Evolutionary conservation across 2,329 filamentous ascomycete genomes (phyloP), one percentile per base, ranked within the genome.

Genomic region (Ceratocystis variospora): DNA sequence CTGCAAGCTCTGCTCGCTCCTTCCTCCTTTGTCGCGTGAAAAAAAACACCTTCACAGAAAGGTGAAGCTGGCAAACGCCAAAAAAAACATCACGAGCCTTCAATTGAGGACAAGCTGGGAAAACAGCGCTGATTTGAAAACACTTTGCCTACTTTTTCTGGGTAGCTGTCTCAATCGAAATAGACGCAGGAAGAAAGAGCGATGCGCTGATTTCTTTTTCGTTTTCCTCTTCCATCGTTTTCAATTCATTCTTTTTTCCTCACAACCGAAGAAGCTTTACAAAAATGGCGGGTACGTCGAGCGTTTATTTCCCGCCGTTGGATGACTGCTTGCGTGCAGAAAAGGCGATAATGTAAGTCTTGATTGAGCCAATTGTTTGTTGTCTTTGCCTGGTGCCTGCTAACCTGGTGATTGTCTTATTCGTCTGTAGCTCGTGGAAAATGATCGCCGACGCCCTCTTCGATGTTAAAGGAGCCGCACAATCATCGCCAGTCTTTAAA

Each of bases 281-380:
- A 19, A 61, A 61, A 79, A 91, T 90, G 87, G 87, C 85, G 79
- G 81, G 86, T 76, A 78, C 83, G 73, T 81, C 83, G 73, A 86
- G 88, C 77, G 80, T 83, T 75, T 94, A 92, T 78, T 88, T 95
- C 73, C 90, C 92, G 73, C 85, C 90, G 73, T 81, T 96, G 76
- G 88, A 90, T 76, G 86, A 88, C 74, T 95, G 90, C 78, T 82
- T 97, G 73, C 87, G 84, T 72, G 89, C 90, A 77, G 86, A 93
- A 75, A 83, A 83, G 72, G 82, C 87, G 74, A 80, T 96, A 72
- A 82, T 96, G 88, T 96, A 81, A 75, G 86, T 80, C 70, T 63
- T n/a, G 37, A 22, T 28, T 46, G 65, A 59, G 33, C 28, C 2
- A 3, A 53, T 22, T 53, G 5, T 25, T 12, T 53, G 3, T 6